phyloP scores from a whole-genome alignment of 1,284 basidiomycete genomes.

The Trichosporon sp. region DNA sequence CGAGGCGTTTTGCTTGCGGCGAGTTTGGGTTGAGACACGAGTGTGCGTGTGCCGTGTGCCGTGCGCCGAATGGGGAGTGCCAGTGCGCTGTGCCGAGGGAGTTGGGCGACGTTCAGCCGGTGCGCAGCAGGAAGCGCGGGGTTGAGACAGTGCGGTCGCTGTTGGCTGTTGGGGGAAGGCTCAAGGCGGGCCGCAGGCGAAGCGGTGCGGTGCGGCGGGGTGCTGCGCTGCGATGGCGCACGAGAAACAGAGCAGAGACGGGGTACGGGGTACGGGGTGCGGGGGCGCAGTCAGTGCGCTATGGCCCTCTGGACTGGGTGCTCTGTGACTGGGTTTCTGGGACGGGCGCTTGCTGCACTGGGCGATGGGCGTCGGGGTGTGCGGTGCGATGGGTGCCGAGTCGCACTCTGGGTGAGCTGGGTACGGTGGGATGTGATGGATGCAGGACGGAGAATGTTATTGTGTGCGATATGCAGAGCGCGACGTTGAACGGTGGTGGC shows the following conservation, averaged over 20 bases:
- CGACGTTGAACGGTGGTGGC: too few relatives aligned
- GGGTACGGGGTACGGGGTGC: neutral
- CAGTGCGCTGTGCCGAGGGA: neutral
- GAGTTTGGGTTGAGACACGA: neutral
- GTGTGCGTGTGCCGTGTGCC: neutral
- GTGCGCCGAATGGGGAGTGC: too few relatives aligned
- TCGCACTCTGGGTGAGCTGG: too few relatives aligned
- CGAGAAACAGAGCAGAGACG: neutral
- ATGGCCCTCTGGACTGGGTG: neutral
- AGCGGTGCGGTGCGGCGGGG: too few relatives aligned
- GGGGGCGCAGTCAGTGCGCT: neutral
- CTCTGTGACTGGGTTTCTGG: neutral
- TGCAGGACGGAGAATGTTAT: too few relatives aligned
- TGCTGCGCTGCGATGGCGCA: neutral
- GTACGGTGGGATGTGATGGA: too few relatives aligned
- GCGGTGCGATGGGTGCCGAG: too few relatives aligned
- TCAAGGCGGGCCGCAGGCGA: too few relatives aligned
- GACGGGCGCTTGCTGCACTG: neutral
- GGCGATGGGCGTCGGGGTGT: neutral
- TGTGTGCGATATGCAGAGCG: too few relatives aligned
- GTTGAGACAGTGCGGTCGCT: neutral
- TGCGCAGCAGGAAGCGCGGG: neutral
- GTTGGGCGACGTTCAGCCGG: neutral
- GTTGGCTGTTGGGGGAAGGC: neutral
- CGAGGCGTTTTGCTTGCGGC: neutral